Evolutionary conservation across 1,139 yeast species (phyloP), one percentile per base, ranked within the genome.

Genomic region (Kurtzmaniella quercitrusa): DNA sequence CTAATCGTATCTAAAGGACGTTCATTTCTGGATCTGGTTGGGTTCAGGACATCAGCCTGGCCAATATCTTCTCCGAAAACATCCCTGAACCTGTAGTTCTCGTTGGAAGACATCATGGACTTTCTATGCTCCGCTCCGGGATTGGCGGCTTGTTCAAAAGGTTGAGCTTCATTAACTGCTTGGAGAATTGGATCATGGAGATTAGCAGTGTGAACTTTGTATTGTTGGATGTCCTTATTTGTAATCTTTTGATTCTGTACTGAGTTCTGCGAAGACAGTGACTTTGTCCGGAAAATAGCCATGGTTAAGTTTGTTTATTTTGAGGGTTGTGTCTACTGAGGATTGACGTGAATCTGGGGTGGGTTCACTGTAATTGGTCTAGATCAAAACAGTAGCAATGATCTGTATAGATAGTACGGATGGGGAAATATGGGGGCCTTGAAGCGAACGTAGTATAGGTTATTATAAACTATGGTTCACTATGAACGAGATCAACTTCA

Each of bases 1-100:
- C 97, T 73, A 56, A 93, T 90, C 2, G 98, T 93, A 64, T 94
- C 98, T 58, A 93, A 68, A 3, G 98, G 98, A 54, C 98, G 80
- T 68, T 93, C 98, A 63, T 90, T 90, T 60, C 98, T 78, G 15
- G 86, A 67, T 57, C 98, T 78, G 12, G 97, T 84, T 17, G 98
- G 98, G 60, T 93, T 93, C 23, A 95, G 87, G 55, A 84, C 74
- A 62, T 93, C 98, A 4, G 95, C 87, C 50, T 77, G 78, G 4
- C 59, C 56, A 54, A 93, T 91, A 6, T 81, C 77, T 49, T 79
- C 77, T 23, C 98, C 98, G 64, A 90, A 91, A 38, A 88, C 81
- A 61, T 93, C 98, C 54, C 80, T 81, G 56, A 83, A 63, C 25
- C 77, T 75, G 39, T 61, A 71, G 43, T 70, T 69, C 57, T 60